A percentile compares a stretch with the other conserved stretches of the same genome.
phyloP scores from a whole-genome alignment of 140 eudicot species.

The Bidens hawaiensis region DNA sequence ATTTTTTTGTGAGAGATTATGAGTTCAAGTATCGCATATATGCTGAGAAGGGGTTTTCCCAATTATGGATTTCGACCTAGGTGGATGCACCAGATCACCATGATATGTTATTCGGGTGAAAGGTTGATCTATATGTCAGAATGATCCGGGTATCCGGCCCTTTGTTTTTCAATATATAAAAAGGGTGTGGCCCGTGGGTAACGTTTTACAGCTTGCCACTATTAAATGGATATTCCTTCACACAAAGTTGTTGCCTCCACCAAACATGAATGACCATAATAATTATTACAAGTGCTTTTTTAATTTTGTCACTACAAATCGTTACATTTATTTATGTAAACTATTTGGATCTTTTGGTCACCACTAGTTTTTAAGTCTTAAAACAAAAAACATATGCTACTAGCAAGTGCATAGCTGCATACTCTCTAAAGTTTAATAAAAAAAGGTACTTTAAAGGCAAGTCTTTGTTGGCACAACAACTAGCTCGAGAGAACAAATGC shows the following conservation, averaged over 20 bases:
- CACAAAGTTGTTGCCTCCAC: background rate
- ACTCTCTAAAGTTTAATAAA: background rate
- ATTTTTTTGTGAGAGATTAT: no score
- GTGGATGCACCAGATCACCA: no score
- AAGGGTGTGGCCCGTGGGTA: no score
- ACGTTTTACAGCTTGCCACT: background rate
- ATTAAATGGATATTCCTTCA: background rate
- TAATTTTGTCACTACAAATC: background rate
- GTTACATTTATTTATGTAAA: background rate
- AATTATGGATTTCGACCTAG: no score
- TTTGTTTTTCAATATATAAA: no score
- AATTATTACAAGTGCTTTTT: background rate
- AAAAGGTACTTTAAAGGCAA: background rate
- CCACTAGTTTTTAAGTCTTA: background rate
- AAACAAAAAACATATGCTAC: background rate
- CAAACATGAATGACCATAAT: background rate
- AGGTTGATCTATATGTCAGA: no score
- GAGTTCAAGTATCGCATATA: no score
- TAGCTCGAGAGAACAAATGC: background rate
- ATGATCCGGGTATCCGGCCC: no score
- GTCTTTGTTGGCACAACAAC: slow-evolving; percentile 1
- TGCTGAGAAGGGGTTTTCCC: no score
- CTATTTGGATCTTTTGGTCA: background rate
- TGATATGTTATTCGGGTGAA: no score
- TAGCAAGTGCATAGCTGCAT: background rate